Percentiles rank a stretch among this genome's conserved stretches.
These are phyloP conservation scores for Phalaenopsis hybrid DNA, from an alignment of 116 monocot genomes.

Conservation along the genomic window DNA sequence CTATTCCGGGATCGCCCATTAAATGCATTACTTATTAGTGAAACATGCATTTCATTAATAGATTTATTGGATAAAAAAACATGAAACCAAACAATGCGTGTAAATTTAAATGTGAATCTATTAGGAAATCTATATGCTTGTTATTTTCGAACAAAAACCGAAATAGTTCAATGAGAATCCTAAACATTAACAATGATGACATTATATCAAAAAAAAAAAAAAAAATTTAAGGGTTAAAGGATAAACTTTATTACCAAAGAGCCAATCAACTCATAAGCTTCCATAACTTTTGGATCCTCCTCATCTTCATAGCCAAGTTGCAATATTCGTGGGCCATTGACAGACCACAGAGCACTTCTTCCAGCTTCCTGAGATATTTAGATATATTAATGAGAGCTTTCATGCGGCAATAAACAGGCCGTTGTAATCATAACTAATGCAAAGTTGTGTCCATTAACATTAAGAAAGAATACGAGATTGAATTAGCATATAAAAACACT, in stretches of 20 bases:
- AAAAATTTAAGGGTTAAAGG: background rate
- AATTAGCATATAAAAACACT: background rate
- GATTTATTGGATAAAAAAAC: background rate
- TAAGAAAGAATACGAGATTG: background rate
- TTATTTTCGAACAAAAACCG: background rate
- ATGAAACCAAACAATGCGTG: background rate
- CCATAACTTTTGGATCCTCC: constrained; percentile 87
- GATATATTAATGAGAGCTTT: too few relatives aligned
- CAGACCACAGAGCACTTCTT: constrained; percentile 71
- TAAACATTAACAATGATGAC: background rate
- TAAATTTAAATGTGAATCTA: background rate
- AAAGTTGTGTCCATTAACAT: background rate
- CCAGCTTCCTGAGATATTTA: constrained; percentile 60
- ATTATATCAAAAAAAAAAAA: background rate
- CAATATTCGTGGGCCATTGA: constrained; percentile 86
- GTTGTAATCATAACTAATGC: background rate
- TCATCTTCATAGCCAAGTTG: constrained; percentile 98
- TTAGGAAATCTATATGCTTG: background rate
- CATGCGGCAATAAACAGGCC: background rate
- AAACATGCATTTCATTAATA: too few relatives aligned
- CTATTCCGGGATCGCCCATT: too few relatives aligned
- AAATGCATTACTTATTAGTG: too few relatives aligned
- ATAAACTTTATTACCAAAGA: constrained; percentile 57
- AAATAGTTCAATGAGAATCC: background rate
- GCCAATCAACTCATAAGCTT: constrained; percentile 89